A percentile compares a stretch with the other conserved stretches of the same genome.
Conservation (phyloP, 805 yeast species). For the Jamesozyma piceae region DNA sequence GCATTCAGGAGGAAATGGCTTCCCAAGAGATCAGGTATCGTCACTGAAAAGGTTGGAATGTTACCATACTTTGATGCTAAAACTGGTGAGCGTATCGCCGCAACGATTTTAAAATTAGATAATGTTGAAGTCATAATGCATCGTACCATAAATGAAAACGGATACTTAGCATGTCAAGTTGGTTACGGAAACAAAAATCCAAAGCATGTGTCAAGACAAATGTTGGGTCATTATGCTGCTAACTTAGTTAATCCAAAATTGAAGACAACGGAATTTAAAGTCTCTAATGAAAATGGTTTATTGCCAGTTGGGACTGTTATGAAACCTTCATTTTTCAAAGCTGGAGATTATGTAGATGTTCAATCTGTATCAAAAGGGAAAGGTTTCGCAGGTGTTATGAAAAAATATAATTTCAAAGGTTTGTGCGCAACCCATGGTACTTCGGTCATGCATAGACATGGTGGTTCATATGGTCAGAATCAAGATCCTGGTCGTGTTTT, state of each 20-base stretch:
- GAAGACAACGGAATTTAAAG: conserved; percentile 67
- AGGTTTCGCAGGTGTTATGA: conserved; percentile 98
- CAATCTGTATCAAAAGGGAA: conserved; percentile 80
- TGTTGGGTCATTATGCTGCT: conserved; percentile 67
- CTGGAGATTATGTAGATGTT: conserved; percentile 78
- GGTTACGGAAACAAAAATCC: conserved; percentile 69
- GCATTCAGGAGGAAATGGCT: conserved; percentile 66
- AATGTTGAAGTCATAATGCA: conserved; percentile 76
- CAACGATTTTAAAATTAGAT: conserved; percentile 81
- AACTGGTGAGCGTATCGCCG: conserved; percentile 63
- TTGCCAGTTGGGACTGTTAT: conserved; percentile 70
- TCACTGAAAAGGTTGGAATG: conserved; percentile 87
- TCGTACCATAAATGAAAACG: conserved; percentile 63
- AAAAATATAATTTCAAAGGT: conserved; percentile 84
- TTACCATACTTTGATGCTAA: conserved; percentile 63
- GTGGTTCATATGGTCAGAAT: conserved; percentile 94
- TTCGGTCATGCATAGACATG: conserved; percentile 84
- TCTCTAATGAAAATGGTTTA: conserved; percentile 54
- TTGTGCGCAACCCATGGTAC: conserved; percentile 93
- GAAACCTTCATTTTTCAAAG: conserved; percentile 72
- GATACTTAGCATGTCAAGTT: conserved; percentile 76
- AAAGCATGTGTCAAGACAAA: conserved; percentile 51
- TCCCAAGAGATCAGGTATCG: conserved; percentile 69
- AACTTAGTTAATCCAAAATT: conserved; percentile 82
- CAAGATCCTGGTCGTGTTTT: conserved; percentile 93